Conservation (phyloP, 805 yeast species). For the Hanseniaspora clermontiae region DNA sequence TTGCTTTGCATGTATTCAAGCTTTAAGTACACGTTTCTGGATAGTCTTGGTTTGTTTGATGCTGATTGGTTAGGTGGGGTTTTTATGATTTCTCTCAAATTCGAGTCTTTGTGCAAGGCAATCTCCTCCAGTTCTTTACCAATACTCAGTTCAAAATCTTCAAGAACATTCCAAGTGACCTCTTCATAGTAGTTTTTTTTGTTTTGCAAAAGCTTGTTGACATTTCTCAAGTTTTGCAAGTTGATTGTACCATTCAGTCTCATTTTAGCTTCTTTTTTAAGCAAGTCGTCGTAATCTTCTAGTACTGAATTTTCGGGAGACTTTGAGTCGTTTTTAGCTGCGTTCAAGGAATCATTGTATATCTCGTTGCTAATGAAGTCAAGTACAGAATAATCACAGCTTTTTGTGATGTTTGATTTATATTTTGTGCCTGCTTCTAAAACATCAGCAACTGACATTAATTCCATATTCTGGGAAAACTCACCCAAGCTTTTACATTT, state of each 20-base stretch:
- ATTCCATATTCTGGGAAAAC: neutral
- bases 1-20: slow-evolving; percentile 9
- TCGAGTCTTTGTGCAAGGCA: neutral
- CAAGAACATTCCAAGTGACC: neutral
- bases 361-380: neutral
- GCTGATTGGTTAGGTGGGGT: neutral
- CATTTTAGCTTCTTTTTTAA: neutral
- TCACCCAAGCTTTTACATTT: neutral
- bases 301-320: neutral
- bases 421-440: neutral
- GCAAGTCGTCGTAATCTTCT: slow-evolving; percentile 1
- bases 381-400: neutral
- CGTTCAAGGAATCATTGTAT: neutral
- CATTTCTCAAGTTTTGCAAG: neutral
- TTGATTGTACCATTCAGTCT: slow-evolving; percentile 10
- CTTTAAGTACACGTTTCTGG: slow-evolving; percentile 8
- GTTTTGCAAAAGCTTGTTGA: neutral
- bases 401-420: slow-evolving; percentile 1
- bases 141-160: neutral
- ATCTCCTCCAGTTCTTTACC: neutral
- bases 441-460: neutral
- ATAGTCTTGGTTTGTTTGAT: neutral
- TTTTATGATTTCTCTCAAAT: neutral
- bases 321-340: neutral
- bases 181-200: slow-evolving; percentile 3